A percentile compares a stretch with the other conserved stretches of the same genome.
Evolutionary conservation across 2,329 filamentous ascomycete species (phyloP).

Genomic region (Chlorencoelia australis): DNA sequence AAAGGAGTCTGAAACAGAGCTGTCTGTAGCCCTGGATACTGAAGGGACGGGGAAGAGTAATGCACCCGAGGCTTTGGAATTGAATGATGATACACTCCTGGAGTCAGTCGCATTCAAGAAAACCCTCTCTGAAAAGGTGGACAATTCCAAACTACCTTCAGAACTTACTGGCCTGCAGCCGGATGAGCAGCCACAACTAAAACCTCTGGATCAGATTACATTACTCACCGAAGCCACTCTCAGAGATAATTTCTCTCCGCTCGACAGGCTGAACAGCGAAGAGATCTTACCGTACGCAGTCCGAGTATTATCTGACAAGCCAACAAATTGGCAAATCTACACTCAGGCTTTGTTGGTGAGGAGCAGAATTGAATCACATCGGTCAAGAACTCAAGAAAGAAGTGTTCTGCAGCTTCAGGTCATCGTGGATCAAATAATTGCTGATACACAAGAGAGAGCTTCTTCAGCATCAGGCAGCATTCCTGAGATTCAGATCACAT

Average conservation of each 20-base stretch:
- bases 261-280: constrained; percentile 80
- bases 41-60: constrained; percentile 28
- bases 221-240: constrained; percentile 80
- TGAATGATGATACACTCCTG: constrained; percentile 89
- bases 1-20: constrained; percentile 9
- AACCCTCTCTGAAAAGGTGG: constrained; percentile 31
- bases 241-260: constrained; percentile 76
- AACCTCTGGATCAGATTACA: constrained; percentile 80
- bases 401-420: constrained; percentile 89
- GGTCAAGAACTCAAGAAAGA: constrained; percentile 77
- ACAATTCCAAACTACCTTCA: constrained; percentile 44
- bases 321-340: constrained; percentile 96
- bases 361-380: constrained; percentile 81
- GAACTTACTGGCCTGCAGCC: constrained; percentile 58
- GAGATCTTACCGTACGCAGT: constrained; percentile 87
- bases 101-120: constrained; percentile 76
- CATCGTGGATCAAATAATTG: constrained; percentile 88
- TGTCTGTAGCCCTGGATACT: constrained; percentile 14
- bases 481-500: constrained; percentile 46
- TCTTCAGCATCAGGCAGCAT: constrained; percentile 21
- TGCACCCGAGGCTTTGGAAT: constrained; percentile 57
- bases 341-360: constrained; percentile 86
- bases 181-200: constrained; percentile 70
- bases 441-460: constrained; percentile 51
- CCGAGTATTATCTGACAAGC: constrained; percentile 77